Evolutionary conservation across 306 rosid genomes (phyloP).

Genomic region (Medicago arabica): DNA sequence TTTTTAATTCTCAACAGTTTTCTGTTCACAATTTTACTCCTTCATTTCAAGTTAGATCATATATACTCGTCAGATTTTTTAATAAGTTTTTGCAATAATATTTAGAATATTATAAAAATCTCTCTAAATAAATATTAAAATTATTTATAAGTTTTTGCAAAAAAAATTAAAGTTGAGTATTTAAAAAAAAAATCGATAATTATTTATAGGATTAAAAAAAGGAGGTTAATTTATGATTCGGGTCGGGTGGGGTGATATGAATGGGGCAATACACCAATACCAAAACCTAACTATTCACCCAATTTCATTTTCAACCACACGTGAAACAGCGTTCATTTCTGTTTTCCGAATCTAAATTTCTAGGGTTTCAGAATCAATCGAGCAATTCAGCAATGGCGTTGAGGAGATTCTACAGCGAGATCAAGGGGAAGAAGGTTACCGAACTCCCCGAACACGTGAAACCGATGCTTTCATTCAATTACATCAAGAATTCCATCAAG

Average conservation of each 20-base stretch:
- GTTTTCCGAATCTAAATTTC: background rate
- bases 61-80: too few species aligned
- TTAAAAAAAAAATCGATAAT: too few species aligned
- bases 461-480: constrained; percentile 63
- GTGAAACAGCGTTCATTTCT: background rate
- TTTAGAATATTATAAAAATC: too few species aligned
- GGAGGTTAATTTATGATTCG: background rate
- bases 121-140: too few species aligned
- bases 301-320: background rate
- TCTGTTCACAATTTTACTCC: too few species aligned
- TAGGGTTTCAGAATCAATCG: constrained; percentile 14
- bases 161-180: too few species aligned
- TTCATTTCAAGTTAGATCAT: too few species aligned
- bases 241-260: background rate
- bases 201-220: too few species aligned
- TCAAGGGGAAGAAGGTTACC: constrained; percentile 67
- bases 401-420: constrained; percentile 70
- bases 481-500: constrained; percentile 52
- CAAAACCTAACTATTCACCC: too few species aligned
- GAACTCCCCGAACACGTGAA: constrained; percentile 69
- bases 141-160: too few species aligned
- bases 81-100: too few species aligned
- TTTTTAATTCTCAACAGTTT: too few species aligned
- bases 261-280: background rate
- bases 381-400: constrained; percentile 55